These are phyloP conservation scores for Pestalotiopsis sp. DNA, from an alignment of 2,329 filamentous ascomycete species.

Conservation along the genomic window DNA sequence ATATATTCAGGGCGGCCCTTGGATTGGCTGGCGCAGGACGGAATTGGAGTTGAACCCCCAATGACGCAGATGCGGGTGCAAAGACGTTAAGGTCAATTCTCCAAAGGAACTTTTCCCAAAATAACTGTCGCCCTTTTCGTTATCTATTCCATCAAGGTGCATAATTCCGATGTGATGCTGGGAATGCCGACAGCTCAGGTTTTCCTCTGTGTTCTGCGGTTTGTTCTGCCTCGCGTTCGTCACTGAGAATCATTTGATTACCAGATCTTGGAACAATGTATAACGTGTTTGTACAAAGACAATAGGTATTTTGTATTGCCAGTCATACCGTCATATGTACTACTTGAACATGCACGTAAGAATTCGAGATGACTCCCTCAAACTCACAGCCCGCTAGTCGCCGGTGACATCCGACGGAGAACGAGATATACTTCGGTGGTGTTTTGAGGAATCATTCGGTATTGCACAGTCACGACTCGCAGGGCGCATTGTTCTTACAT, in stretches of 20 bases:
- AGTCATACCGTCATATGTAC: not conserved
- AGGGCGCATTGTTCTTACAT: not conserved
- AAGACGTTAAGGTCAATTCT: not conserved
- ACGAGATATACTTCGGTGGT: not conserved
- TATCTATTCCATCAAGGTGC: not conserved
- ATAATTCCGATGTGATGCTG: not conserved
- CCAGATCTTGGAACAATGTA: too few species aligned
- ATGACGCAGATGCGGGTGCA: not conserved
- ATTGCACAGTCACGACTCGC: not conserved
- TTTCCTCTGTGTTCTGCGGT: not conserved
- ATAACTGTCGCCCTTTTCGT: not conserved
- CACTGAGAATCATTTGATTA: too few species aligned
- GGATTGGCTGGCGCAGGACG: not conserved
- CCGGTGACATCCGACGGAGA: constrained; percentile 1
- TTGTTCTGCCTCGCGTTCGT: not conserved
- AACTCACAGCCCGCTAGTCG: not conserved
- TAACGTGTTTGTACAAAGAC: not conserved
- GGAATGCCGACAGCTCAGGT: not conserved
- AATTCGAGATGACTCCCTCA: not conserved
- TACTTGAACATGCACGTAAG: not conserved
- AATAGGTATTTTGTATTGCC: not conserved
- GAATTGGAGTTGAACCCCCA: not conserved
- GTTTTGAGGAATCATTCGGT: not conserved
- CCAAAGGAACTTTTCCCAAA: not conserved
- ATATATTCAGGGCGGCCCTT: not conserved